Base-by-base conservation (phyloP, 169 alveolate species). In the Eimeria sp. region DNA sequence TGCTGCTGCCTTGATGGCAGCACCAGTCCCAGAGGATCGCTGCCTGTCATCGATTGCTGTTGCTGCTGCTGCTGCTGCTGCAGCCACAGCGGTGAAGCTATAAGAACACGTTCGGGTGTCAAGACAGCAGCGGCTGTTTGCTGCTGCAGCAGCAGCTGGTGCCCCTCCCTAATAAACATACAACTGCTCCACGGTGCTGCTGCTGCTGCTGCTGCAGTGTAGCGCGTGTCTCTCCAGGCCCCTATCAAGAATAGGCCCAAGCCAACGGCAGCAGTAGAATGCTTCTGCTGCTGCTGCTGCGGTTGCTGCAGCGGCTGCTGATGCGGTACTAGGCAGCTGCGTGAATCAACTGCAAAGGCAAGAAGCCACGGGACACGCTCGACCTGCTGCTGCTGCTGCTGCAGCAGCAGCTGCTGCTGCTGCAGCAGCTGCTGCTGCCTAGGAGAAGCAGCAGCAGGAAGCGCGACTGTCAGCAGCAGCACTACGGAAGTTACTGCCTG, bases 71-170 rank as follows among this genome's bases (percentile, higher is more conserved):
- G 75, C 72, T 80, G 70, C 65, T 83, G 75, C 76, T 83, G 91
- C 91, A 83, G 75, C 76, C 91, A 49, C 76, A 83, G 75, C n/a
- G 91, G 91, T 5, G 91, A 54, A 25, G 75, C 91, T 9, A 83
- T 11, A 25, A 54, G 20, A 34, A 83, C 18, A 25, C 75, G 91
- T 6, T 83, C 91, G 49, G 91, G 91, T 25, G 91, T 83, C 91
- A 83, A 27, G 75, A 83, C 91, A 57, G 91, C 75, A 43, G 91
- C 91, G 27, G 76, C 75, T 34, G 91, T 54, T 10, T 54, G 91
- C 57, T 54, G 91, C 91, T 83, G 91, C 91, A 83, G 91, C 91
- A 54, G 75, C 91, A 83, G 75, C 91, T 83, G 91, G 30, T 83
- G 91, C 47, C 30, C 27, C 90, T 27, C 27, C n/a, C 30, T 40